Evolutionary conservation across 1,284 basidiomycete species (phyloP).

Genomic region (Microbotryum saponariae): DNA sequence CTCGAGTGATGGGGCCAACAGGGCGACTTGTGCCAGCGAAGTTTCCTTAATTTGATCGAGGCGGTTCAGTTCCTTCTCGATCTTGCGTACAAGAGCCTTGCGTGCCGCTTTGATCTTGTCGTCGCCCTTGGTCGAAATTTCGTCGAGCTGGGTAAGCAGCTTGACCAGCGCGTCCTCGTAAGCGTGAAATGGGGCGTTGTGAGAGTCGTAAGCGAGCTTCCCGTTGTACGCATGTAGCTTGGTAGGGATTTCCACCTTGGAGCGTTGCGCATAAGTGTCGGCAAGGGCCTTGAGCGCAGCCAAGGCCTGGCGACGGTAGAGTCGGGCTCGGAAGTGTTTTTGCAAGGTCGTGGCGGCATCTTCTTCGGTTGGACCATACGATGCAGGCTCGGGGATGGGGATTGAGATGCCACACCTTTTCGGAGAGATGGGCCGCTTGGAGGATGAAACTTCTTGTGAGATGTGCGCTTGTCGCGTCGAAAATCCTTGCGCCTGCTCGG

Average conservation of each 20-base stretch:
- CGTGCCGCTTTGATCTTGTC: constrained; percentile 51
- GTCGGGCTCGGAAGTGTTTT: constrained; percentile 1
- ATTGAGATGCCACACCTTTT: too few relatives aligned
- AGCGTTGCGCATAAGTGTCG: not conserved
- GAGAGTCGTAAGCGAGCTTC: constrained; percentile 48
- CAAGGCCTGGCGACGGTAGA: constrained; percentile 5
- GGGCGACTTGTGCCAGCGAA: too few relatives aligned
- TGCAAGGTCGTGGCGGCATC: constrained; percentile 4
- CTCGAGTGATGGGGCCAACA: too few relatives aligned
- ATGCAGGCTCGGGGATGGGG: too few relatives aligned
- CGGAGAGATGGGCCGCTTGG: too few relatives aligned
- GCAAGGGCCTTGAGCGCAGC: not conserved
- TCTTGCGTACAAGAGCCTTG: constrained; percentile 51
- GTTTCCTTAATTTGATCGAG: constrained; percentile 46
- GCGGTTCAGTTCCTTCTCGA: constrained; percentile 55
- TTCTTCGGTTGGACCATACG: too few relatives aligned
- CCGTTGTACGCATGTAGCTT: constrained; percentile 23
- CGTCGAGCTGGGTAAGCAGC: constrained; percentile 58
- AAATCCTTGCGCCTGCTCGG: too few relatives aligned
- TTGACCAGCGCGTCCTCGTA: constrained; percentile 56
- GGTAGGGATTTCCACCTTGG: not conserved
- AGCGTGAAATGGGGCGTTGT: constrained; percentile 52
- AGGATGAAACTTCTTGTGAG: too few relatives aligned
- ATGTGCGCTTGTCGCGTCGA: too few relatives aligned
- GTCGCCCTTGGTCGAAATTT: constrained; percentile 58